Conservation (phyloP, 768 basidiomycete genomes). For the Cystobasidiopsis lactophilus region DNA sequence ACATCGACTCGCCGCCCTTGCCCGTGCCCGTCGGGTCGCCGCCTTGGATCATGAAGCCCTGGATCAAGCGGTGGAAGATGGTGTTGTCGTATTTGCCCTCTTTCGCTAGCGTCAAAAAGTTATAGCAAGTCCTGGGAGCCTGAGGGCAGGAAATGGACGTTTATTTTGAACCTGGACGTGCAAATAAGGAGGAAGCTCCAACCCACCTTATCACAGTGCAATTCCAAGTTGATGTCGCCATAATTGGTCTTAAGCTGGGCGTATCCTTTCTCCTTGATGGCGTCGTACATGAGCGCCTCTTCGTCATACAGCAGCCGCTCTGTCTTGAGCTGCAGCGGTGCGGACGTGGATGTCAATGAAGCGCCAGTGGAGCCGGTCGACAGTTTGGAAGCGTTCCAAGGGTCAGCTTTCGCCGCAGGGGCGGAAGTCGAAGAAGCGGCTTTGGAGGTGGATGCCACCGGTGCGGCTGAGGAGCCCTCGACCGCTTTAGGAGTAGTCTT, state of each 20-base stretch:
- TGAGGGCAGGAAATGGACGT: conserved; percentile 20
- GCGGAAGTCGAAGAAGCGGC: conserved; percentile 1
- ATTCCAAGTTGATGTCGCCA: conserved; percentile 54
- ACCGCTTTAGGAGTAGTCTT: neutral
- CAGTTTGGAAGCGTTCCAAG: conserved; percentile 33
- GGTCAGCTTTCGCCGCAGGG: conserved; percentile 26
- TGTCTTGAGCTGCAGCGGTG: conserved; percentile 47
- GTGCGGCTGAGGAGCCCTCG: conserved; percentile 8
- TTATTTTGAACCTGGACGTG: neutral
- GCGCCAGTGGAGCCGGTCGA: conserved; percentile 66
- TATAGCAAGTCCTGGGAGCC: conserved; percentile 98
- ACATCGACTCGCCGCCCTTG: conserved; percentile 70
- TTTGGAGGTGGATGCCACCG: neutral
- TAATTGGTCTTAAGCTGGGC: conserved; percentile 85
- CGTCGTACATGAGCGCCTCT: conserved; percentile 98
- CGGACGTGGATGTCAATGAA: conserved; percentile 75
- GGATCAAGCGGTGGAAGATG: conserved; percentile 50
- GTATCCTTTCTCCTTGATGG: conserved; percentile 88
- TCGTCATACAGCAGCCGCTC: conserved; percentile 90
- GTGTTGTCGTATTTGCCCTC: conserved; percentile 74
- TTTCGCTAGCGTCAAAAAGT: conserved; percentile 81
- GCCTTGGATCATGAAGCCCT: conserved; percentile 6
- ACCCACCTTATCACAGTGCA: conserved; percentile 66
- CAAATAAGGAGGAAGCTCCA: neutral
- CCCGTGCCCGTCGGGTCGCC: conserved; percentile 66